phyloP scores from a whole-genome alignment of 2,329 filamentous ascomycete genomes.

The Venturia effusa region DNA sequence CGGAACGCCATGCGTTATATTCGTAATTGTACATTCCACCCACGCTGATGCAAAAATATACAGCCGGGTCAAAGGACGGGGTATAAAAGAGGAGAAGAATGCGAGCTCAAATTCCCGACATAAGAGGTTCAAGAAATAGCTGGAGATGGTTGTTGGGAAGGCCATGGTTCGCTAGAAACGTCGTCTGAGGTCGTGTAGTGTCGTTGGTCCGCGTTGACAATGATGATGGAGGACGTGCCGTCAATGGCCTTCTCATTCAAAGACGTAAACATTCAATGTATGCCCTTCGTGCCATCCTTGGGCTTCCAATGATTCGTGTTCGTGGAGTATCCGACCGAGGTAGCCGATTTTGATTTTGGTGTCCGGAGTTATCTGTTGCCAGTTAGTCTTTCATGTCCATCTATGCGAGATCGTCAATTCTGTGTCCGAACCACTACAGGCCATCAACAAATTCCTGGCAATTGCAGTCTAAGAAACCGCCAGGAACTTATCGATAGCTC shows the following conservation, averaged over 20 bases:
- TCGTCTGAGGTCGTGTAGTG: neutral
- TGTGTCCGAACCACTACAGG: neutral
- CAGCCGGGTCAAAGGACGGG: neutral
- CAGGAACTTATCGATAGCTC: neutral
- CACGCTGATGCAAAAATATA: neutral
- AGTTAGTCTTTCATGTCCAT: neutral
- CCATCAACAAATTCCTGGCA: too few species aligned
- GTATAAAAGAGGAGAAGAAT: neutral
- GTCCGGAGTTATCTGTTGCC: conserved; percentile 42
- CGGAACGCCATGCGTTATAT: neutral
- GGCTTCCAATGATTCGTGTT: conserved; percentile 50
- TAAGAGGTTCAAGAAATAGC: neutral
- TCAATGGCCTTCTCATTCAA: conserved; percentile 13
- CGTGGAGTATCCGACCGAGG: conserved; percentile 68
- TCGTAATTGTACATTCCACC: neutral
- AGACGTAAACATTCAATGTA: conserved; percentile 67
- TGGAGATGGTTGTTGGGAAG: neutral
- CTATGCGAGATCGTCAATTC: neutral
- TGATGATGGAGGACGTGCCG: too few species aligned
- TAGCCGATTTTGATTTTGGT: conserved; percentile 64
- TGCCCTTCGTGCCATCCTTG: conserved; percentile 70
- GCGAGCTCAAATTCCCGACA: neutral
- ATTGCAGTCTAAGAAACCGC: neutral
- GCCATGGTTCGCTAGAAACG: neutral
- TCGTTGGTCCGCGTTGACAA: neutral